Base-by-base conservation (phyloP, 176 grass and related monocot species). In the Triticum aestivum region DNA sequence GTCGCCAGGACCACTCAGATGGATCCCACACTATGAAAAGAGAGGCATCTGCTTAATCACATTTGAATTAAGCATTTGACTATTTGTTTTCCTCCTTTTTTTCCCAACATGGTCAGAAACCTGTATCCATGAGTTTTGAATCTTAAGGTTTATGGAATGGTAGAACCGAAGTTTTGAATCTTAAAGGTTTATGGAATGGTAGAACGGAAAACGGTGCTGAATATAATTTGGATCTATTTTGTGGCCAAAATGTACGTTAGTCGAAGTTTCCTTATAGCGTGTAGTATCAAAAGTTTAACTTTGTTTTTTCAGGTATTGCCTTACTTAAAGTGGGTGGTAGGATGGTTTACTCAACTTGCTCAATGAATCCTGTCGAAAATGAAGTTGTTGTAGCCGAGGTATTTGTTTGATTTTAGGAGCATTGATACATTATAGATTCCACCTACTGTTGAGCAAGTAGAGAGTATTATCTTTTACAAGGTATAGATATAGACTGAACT, bases 341-440 rank as follows among this genome's bases (percentile, higher is more conserved):
- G 62, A 98, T 98, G 96, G 92, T 98, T 77, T 98, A 98, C 73
- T 98, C 96, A 26, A 98, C 96, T 26, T 98, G 96, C 79, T 98
- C 93, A 77, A 92, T 98, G 96, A 98, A 98, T 89, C 96, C 96
- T 54, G 86, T 98, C 84, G 96, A 98, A 91, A 95, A 98, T 88
- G 96, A 96, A 86, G 96, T 92, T 82, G 96, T 94, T 65, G 80
- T 96, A 64, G 90, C 90, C 18, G 96, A 98, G 93, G 96, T 96
- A 82, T 56, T 30, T 70, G 24, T 61, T 75, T 30, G 27, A 70
- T 82, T 67, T 44, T 76, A 65, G 72, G 27, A 44, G 74, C 37
- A 76, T 65, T 54, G 17, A 27, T 75, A 23, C 14, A 52, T 62
- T 77, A 26, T 69, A 77, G 35, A 10, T 66, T 79, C 23, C 63